Evolutionary conservation across 768 basidiomycete genomes (phyloP), one percentile per base, ranked within the genome.

Genomic region (Phylloporus sp.): DNA sequence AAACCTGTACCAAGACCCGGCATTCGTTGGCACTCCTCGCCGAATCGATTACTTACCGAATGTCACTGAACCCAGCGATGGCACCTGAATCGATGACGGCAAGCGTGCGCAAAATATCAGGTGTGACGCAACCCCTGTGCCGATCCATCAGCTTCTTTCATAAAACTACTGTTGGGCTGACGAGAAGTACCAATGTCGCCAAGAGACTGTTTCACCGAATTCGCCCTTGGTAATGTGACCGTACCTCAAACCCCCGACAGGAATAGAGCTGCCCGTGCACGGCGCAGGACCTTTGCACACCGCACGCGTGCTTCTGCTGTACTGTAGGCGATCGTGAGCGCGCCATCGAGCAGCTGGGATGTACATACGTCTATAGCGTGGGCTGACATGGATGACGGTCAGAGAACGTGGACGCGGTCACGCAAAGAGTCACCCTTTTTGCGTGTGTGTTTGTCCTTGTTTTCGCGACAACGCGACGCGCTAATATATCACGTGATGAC

Each of bases 61-160:
- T 67, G 32, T 58, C 63, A 36, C 54, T 59, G 56, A 84, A 83
- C 1, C 84, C 84, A 6, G 66, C 50, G 14, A 84, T 64, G 21
- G 50, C 59, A 18, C 73, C 69, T 31, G 80, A 52, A 41, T 67
- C 63, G 18, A 67, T 60, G 11, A 61, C 36, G 38, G 80, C 76
- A 41, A 89, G 69, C 36, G 70, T 59, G 9, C 59, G 61, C 31
- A 89, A 69, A 41, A 83, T 79, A 37, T 69, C 64, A 8, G 76
- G 72, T 18, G 81, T 83, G 9, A 86, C 82, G 48, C 86, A 89
- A 50, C 82, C 84, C 86, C 85, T 86, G 52, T 44, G 17, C 34
- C 21, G 32, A 44, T 29, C 46, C 36, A 22, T 63, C 45, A 55
- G 48, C 58, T 48, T 54, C 44, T 49, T 55, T 55, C 49, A 33